Evolutionary conservation across 78 protist genomes (phyloP), one percentile per base, ranked within the genome.

Genomic region (Guillardia theta): DNA sequence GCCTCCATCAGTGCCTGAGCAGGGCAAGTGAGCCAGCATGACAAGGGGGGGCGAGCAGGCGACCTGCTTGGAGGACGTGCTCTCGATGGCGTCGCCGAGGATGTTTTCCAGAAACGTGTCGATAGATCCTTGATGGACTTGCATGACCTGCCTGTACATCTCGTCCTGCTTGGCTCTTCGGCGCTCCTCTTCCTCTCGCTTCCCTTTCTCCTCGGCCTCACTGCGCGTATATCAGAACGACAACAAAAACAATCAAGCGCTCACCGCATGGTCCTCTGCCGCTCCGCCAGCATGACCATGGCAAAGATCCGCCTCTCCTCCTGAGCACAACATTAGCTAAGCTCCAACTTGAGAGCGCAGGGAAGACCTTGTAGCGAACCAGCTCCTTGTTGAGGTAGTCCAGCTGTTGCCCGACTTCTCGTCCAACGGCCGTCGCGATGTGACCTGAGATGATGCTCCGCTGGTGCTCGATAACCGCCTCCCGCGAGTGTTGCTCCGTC

Each of bases 301-400:
- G 92, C 94, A 0, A 21, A 46, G 88, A 97, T n/a, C 22, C 93
- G 43, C 33, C 88, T 48, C 95, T 88, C 92, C 94, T 97, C 96
- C 58, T 19, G 30, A 50, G 30, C 58, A 50, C 58, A 50, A 50
- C 58, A 15, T 50, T 15, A 50, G 30, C 15, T 50, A 50, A 19
- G 58, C 10, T 50, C 15, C 30, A 50, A 10, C 10, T 50, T 50
- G 58, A 50, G 30, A 50, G 58, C 58, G 58, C 58, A 50, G 15
- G 15, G 30, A 50, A 50, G 30, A 15, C 83, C 30, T 41, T 83
- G 44, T 50, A 64, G 21, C 98, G 92, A 1, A 95, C 88, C 9
- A 97, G 94, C 95, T 97, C 98, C 93, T 96, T 96, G 15, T 92
- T 0, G 58, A 97, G 93, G 88, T 24, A 93, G 70, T 96, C 98